phyloP scores from a whole-genome alignment of 257 asterid genomes.

The Capsicum chinense region DNA sequence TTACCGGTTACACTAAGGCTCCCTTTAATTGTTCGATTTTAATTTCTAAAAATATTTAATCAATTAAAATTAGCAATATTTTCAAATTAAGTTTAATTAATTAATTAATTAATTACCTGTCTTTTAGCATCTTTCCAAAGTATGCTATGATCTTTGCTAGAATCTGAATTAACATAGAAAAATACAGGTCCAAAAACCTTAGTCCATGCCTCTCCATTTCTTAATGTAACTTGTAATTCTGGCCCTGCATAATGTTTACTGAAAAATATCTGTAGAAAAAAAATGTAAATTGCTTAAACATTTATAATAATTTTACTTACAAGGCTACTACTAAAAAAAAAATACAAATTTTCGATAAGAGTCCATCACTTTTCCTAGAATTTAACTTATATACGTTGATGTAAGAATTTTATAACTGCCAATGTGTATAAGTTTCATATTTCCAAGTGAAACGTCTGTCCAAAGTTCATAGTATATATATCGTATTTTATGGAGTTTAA shows the following conservation, averaged over 20 bases:
- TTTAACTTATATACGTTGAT: no score
- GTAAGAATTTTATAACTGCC: no score
- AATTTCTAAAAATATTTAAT: background rate
- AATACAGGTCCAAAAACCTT: conserved; percentile 72
- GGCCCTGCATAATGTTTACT: conserved; percentile 65
- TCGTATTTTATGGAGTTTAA: background rate
- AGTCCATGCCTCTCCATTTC: conserved; percentile 61
- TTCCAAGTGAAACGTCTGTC: no score
- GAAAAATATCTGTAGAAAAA: conserved; percentile 44
- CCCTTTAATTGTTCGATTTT: no score
- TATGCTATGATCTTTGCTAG: conserved; percentile 30
- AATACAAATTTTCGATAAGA: no score
- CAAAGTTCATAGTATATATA: background rate
- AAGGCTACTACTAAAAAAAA: background rate
- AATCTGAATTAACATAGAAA: conserved; percentile 61
- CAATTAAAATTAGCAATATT: background rate
- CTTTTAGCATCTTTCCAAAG: conserved; percentile 72
- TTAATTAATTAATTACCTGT: conserved; percentile 43
- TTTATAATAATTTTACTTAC: background rate
- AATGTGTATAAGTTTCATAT: no score
- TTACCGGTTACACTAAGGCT: no score
- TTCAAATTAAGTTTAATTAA: background rate
- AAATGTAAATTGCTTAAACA: background rate
- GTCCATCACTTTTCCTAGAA: no score
- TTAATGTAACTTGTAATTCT: conserved; percentile 39